Base-by-base conservation (phyloP, 805 yeast species). In the Candida wancherniae region DNA sequence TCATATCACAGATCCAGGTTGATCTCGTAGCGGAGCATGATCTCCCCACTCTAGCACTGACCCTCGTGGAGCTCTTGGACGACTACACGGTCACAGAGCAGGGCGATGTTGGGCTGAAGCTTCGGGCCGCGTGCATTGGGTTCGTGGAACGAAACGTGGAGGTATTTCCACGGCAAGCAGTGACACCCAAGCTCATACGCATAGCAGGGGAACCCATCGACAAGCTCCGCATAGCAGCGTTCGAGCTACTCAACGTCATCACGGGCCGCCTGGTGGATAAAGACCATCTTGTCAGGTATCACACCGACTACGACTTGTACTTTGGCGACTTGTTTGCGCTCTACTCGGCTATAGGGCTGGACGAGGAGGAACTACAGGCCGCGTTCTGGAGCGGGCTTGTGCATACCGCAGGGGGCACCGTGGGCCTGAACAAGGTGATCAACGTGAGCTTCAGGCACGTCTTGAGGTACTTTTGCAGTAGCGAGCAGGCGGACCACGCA, bases 71-170 rank as follows among this genome's bases (percentile, higher is more conserved):
- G 2, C 70, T 74, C 19, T 54, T 90, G 9, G 79, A 80, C 39
- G 96, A 88, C 46, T 86, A 87, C 51, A 75, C 94, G 0, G 59
- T 72, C 2, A 83, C 90, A 0, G 74, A 75, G 16, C 82, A 84
- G 48, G 97, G 97, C 7, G 97, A 88, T 58, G 88, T 87, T n/a
- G 97, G 97, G 2, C 74, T 84, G 27, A 71, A 76, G 45, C 71
- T 86, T 1, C 61, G 97, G 27, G 40, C 50, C 1, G 67, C 79
- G 0, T 62, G 79, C 1, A 50, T 82, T 2, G 21, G 43, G 5
- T 45, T 76, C 3, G 51, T 79, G 1, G 30, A 39, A 0, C 24
- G 42, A 1, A 63, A 69, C 39, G 22, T 45, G 9, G 16, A 4
- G 4, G 4, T 26, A 7, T 22, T 28, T 3, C 28, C 29, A 0